Base-by-base conservation (phyloP, 2,329 filamentous ascomycete species). In the Elsinoe arachidis region DNA sequence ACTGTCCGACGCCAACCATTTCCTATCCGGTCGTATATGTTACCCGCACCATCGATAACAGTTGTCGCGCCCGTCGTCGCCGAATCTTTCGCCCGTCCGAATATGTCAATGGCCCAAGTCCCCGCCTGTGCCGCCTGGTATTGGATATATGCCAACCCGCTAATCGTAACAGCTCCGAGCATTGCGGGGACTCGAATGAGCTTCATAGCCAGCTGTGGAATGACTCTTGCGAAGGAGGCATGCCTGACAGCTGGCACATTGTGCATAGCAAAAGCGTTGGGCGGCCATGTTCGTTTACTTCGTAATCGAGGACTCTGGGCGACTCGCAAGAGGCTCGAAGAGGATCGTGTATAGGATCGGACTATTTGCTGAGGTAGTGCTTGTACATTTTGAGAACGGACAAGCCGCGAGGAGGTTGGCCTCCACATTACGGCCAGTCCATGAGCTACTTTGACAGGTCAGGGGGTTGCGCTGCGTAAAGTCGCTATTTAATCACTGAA, bases 121-220 rank as follows among this genome's bases (percentile, higher is more conserved):
- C 87, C 87, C 19, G 87, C 86, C 76, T 90, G 84, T 82, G 67
- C 84, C 61, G 93, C 92, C 73, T 99, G 93, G 70, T 99, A 97
- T 70, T 99, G 93, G 51, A 99, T 76, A 80, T 96, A 99, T 23
- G 90, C 90, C 59, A 95, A 75, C 2, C 88, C 88, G 12, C 89
- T 91, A 63, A 99, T 82, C 67, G 90, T 88, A 47, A 91, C 81
- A 41, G 90, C 90, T 41, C 92, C 93, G 66, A 96, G 91, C 75
- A 96, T 86, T 58, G 93, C 93, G 17, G 93, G 93, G 56, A 96
- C 78, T 58, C 90, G 84, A 35, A 85, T 80, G 64, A 99, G 86
- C 76, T 96, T 99, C 68, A 93, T 74, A n/a, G 93, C 84, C 53
- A 99, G 79, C 69, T 89, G 92, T 1, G 95, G 95, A 33, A 99